Evolutionary conservation across 106 monocot genomes (phyloP).

Genomic region (Chionographis japonica): DNA sequence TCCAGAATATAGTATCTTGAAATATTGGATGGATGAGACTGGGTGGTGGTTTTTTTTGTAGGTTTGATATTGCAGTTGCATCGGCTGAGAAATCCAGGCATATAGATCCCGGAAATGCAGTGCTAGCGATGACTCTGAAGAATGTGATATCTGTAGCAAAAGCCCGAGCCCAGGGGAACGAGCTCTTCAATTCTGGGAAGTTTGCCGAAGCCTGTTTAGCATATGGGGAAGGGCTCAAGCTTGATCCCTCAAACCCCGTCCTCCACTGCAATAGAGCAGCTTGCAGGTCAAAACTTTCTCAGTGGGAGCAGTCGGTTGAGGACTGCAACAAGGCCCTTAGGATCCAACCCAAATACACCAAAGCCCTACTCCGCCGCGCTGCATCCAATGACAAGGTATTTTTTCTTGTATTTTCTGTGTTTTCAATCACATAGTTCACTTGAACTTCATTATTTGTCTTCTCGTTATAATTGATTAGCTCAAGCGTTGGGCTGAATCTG

Average conservation of each 20-base stretch:
- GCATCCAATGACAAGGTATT: constrained; percentile 70
- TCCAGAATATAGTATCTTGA: background rate
- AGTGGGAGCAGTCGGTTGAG: constrained; percentile 64
- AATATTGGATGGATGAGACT: constrained; percentile 2
- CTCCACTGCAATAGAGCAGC: constrained; percentile 77
- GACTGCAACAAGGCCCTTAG: constrained; percentile 70
- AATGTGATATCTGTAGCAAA: constrained; percentile 46
- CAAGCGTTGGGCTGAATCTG: constrained; percentile 68
- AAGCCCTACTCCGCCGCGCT: constrained; percentile 78
- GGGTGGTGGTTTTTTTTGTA: constrained; percentile 13
- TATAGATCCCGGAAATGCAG: constrained; percentile 43
- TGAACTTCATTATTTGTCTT: background rate
- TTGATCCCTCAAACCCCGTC: constrained; percentile 53
- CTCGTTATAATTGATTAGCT: constrained; percentile 23
- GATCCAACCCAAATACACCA: constrained; percentile 57
- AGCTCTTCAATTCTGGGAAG: constrained; percentile 50
- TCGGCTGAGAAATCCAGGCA: constrained; percentile 39
- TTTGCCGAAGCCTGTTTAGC: constrained; percentile 59
- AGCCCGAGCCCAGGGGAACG: constrained; percentile 55
- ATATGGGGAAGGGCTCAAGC: constrained; percentile 64
- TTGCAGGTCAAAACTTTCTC: constrained; percentile 66
- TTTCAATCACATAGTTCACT: too few relatives aligned
- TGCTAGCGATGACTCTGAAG: constrained; percentile 19
- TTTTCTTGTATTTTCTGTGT: background rate
- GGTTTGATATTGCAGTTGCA: constrained; percentile 64